These are phyloP conservation scores for Globisporangium paddicum DNA, from an alignment of 352 stramenopile genomes.

Conservation along the genomic window DNA sequence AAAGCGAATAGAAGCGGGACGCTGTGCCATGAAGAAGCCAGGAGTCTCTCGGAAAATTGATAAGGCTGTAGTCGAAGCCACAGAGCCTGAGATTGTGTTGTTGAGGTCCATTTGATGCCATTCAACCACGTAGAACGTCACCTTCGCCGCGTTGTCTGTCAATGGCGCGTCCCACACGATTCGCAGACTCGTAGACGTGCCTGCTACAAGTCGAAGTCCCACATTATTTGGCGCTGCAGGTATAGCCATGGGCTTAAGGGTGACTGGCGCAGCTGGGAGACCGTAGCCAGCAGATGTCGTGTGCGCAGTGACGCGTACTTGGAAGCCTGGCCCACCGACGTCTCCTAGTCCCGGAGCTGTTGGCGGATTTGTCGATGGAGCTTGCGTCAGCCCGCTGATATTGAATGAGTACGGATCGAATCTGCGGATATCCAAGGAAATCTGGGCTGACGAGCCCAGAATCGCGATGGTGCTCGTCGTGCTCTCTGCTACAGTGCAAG, in stretches of 20 bases:
- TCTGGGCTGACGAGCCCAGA: constrained; percentile 26
- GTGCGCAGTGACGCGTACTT: constrained; percentile 56
- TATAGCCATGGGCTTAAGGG: constrained; percentile 87
- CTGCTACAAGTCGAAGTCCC: constrained; percentile 75
- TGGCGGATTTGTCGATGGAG: constrained; percentile 22
- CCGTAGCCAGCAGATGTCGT: constrained; percentile 57
- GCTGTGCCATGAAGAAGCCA: constrained; percentile 41
- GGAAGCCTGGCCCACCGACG: constrained; percentile 40
- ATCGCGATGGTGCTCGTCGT: constrained; percentile 23
- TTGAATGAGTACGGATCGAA: constrained; percentile 50
- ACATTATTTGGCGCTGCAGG: constrained; percentile 71
- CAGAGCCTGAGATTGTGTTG: constrained; percentile 1
- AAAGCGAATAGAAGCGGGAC: constrained; percentile 45
- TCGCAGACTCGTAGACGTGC: constrained; percentile 52
- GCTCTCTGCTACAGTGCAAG: constrained; percentile 49
- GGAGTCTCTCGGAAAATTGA: constrained; percentile 34
- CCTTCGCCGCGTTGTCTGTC: constrained; percentile 69
- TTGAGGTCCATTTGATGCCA: constrained; percentile 60
- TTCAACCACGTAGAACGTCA: constrained; percentile 88
- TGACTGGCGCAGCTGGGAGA: constrained; percentile 38
- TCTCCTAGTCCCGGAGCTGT: constrained; percentile 29
- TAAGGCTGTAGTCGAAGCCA: not conserved
- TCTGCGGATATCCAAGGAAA: constrained; percentile 42
- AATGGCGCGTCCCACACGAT: constrained; percentile 87
- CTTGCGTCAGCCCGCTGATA: constrained; percentile 44